Evolutionary conservation across 805 yeast species (phyloP).

Genomic region (Spathaspora girioi): DNA sequence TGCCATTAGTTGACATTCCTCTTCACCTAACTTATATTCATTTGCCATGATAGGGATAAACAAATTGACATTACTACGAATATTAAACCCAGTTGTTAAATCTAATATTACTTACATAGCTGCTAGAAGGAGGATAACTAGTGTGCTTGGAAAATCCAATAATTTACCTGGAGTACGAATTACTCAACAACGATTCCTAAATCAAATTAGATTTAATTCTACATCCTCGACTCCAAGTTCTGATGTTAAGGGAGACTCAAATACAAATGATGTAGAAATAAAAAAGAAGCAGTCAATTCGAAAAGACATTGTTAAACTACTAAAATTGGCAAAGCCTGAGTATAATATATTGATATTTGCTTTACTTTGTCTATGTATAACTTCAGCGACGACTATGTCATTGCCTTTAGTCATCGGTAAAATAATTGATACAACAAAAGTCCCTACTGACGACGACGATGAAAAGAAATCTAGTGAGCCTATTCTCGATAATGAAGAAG

Average conservation of each 20-base stretch:
- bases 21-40: not conserved
- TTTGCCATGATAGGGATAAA: not conserved
- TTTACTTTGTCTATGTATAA: constrained; percentile 55
- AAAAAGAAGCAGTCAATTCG: constrained; percentile 1
- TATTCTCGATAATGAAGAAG: constrained; percentile 3
- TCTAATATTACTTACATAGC: not conserved
- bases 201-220: not conserved
- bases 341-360: constrained; percentile 56
- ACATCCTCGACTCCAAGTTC: not conserved
- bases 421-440: constrained; percentile 68
- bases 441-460: constrained; percentile 7
- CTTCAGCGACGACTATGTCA: constrained; percentile 78
- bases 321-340: constrained; percentile 35
- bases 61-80: constrained; percentile 1
- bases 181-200: not conserved
- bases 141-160: not conserved
- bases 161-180: not conserved
- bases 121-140: not conserved
- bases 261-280: not conserved
- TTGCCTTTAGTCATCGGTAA: constrained; percentile 84
- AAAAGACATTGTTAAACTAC: constrained; percentile 19
- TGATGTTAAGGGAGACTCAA: not conserved
- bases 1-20: not conserved
- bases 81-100: not conserved
- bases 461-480: not conserved